Evolutionary conservation across 2,329 filamentous ascomycete genomes (phyloP).

Genomic region (Incumbomyces lentus): DNA sequence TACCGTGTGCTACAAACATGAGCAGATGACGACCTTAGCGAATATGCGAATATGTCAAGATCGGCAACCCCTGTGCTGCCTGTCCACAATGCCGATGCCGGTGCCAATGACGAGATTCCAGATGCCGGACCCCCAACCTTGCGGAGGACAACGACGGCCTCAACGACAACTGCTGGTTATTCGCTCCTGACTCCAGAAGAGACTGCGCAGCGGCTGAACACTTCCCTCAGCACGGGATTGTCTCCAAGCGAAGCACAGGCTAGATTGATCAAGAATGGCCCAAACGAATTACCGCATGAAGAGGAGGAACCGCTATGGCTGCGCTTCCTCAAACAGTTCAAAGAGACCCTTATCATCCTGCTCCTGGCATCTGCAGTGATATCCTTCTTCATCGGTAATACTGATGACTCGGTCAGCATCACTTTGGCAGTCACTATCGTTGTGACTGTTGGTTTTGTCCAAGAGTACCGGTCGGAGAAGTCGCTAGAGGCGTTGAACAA

Average conservation of each 20-base stretch:
- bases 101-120: neutral
- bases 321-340: slow-evolving; percentile 91
- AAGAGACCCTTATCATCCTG: slow-evolving; percentile 88
- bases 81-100: slow-evolving; percentile 40
- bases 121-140: slow-evolving; percentile 2
- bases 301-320: slow-evolving; percentile 90
- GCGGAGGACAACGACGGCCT: slow-evolving; percentile 5
- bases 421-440: slow-evolving; percentile 94
- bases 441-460: slow-evolving; percentile 88
- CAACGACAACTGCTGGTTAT: slow-evolving; percentile 40
- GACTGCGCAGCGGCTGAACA: slow-evolving; percentile 64
- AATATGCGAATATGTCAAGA: slow-evolving; percentile 53
- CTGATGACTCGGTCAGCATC: slow-evolving; percentile 91
- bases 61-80: slow-evolving; percentile 49
- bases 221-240: slow-evolving; percentile 74
- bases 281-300: slow-evolving; percentile 91
- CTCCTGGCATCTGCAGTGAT: slow-evolving; percentile 78
- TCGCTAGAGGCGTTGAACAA: slow-evolving; percentile 91
- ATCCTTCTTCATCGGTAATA: slow-evolving; percentile 83
- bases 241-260: slow-evolving; percentile 70
- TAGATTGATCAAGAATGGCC: slow-evolving; percentile 68
- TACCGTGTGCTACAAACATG: neutral
- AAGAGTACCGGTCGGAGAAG: slow-evolving; percentile 96
- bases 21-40: slow-evolving; percentile 20
- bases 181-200: slow-evolving; percentile 65